phyloP scores from a whole-genome alignment of 139 green algal species.

The Desmodesmus armatus region DNA sequence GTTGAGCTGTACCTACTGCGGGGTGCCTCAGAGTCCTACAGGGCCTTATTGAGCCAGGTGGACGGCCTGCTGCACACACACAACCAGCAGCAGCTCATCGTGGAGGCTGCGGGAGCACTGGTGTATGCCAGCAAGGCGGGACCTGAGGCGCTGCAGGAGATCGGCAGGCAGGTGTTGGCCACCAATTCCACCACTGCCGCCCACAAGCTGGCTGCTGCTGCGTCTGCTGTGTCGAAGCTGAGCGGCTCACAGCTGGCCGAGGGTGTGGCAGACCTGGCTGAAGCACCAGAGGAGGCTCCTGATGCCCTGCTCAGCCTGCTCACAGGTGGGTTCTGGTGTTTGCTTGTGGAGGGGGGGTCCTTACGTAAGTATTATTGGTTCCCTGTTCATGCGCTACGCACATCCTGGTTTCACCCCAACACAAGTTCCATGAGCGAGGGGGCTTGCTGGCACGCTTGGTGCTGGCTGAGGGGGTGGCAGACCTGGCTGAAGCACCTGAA shows the following conservation, averaged over 20 bases:
- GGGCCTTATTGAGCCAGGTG: conserved; percentile 50
- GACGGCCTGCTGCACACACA: conserved; percentile 39
- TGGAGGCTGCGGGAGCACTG: conserved; percentile 29
- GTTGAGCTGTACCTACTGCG: conserved; percentile 74
- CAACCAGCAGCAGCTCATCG: conserved; percentile 34
- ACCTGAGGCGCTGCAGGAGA: conserved; percentile 44
- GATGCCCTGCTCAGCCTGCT: conserved; percentile 21
- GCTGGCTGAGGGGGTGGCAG: conserved; percentile 35
- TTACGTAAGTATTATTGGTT: too few species aligned
- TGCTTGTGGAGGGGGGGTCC: too few species aligned
- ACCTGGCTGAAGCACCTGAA: not conserved
- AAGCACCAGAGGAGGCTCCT: not conserved
- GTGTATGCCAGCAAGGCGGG: conserved; percentile 18
- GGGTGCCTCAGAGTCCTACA: conserved; percentile 53
- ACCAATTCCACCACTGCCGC: not conserved
- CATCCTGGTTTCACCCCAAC: too few species aligned
- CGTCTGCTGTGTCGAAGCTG: conserved; percentile 20
- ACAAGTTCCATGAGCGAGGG: too few species aligned
- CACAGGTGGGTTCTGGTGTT: too few species aligned
- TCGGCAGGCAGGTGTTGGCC: conserved; percentile 24
- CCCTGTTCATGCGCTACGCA: too few species aligned
- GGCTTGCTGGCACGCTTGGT: too few species aligned
- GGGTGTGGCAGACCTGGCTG: conserved; percentile 32
- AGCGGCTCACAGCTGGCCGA: conserved; percentile 8
- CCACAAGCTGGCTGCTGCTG: conserved; percentile 31